phyloP scores from a whole-genome alignment of 2,329 filamentous ascomycete species.

The Sclerotinia borealis region DNA sequence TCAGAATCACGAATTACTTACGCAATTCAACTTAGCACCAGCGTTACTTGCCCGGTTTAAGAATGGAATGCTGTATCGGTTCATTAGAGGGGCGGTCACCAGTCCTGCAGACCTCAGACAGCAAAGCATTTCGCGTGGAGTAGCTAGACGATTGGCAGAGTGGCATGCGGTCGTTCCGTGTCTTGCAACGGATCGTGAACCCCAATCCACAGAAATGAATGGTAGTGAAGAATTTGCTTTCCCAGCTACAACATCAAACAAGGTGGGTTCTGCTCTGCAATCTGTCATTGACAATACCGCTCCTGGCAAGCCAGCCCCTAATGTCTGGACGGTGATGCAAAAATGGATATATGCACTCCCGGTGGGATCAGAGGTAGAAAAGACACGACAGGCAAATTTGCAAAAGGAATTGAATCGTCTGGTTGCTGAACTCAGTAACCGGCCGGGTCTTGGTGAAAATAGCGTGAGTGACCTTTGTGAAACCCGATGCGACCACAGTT shows the following conservation, averaged over 20 bases:
- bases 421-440: conserved; percentile 65
- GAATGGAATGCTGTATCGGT: conserved; percentile 94
- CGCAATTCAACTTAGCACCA: conserved; percentile 76
- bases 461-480: conserved; percentile 49
- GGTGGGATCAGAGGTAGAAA: conserved; percentile 61
- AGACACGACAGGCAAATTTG: conserved; percentile 58
- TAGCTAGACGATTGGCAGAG: conserved; percentile 78
- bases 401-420: conserved; percentile 70
- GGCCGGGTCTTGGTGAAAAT: conserved; percentile 68
- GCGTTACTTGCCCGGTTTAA: conserved; percentile 84
- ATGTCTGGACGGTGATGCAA: conserved; percentile 91
- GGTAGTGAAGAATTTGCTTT: conserved; percentile 32
- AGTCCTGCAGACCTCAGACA: conserved; percentile 73
- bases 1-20: conserved; percentile 78
- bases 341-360: conserved; percentile 91
- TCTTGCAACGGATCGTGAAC: conserved; percentile 36
- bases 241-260: conserved; percentile 28
- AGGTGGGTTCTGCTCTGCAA: conserved; percentile 35
- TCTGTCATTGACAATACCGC: conserved; percentile 46
- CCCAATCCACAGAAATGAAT: conserved; percentile 33
- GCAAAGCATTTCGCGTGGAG: conserved; percentile 70
- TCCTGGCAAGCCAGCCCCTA: conserved; percentile 68
- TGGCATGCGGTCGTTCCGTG: conserved; percentile 79
- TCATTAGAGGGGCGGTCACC: conserved; percentile 74
- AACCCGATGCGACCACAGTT: conserved; percentile 9